Base-by-base conservation (phyloP, 257 asterid species). In the Capsicum rhomboideum region DNA sequence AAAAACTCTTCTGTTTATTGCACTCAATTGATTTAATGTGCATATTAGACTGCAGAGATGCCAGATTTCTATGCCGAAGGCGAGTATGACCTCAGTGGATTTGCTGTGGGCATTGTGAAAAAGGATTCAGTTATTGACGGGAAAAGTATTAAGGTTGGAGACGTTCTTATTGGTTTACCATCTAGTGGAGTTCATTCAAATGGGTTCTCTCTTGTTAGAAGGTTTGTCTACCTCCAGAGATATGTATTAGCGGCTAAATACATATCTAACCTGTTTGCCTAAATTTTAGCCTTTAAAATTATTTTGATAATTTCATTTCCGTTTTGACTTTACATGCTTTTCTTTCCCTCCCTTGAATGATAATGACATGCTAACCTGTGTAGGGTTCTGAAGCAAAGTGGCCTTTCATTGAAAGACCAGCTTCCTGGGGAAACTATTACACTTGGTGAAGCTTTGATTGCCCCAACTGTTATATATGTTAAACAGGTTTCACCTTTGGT, bases 181-280 rank as follows among this genome's bases (percentile, higher is more conserved):
- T 93, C 99, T 78, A 96, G 99, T 84, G 99, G 99, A 64, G 98
- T 96, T 81, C 99, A 96, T 86, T 96, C 98, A 54, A 93, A 93
- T 80, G 99, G 99, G 3, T 96, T 92, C 74, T 94, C 98, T 74
- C 96, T 96, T 16, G 98, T 96, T 78, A 88, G 98, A 89, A 96
- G 98, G 99, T 96, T 84, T 26, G 85, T 75, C 80, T 13, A 49
- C 6, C 7, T 14, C 13, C 4, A 49, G 40, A 75, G 23, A 16
- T 58, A 21, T 80, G 79, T 7, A 31, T 42, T n/a, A n/a, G n/a
- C n/a, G n/a, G n/a, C n/a, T n/a, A n/a, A n/a, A n/a, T n/a, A n/a
- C n/a, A n/a, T n/a, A n/a, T n/a, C n/a, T n/a, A n/a, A n/a, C n/a
- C n/a, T n/a, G n/a, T n/a, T n/a, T n/a, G n/a, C n/a, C n/a, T n/a